These are phyloP conservation scores for Suillus occidentalis DNA, from an alignment of 768 basidiomycete genomes.

Conservation along the genomic window DNA sequence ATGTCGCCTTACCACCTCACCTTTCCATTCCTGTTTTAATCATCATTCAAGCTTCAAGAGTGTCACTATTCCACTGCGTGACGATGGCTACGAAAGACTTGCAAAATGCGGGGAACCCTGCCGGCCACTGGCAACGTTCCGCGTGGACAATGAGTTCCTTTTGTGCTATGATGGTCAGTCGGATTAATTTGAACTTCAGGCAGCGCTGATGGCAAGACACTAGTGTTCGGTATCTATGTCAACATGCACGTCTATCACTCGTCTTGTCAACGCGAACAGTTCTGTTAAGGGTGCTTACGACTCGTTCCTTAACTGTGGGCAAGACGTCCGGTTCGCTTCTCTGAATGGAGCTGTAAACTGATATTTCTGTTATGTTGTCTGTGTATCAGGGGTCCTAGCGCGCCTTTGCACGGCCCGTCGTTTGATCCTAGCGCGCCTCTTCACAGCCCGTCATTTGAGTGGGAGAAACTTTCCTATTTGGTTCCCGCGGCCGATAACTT, in stretches of 20 bases:
- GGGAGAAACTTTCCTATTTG: no score
- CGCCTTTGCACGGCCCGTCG: no score
- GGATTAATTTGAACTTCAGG: not conserved
- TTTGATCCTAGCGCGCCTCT: no score
- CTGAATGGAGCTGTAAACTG: no score
- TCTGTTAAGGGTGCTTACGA: no score
- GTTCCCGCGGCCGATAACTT: no score
- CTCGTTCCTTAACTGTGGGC: no score
- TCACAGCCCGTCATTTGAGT: no score
- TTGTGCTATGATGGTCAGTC: slow-evolving; percentile 82
- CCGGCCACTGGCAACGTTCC: slow-evolving; percentile 87
- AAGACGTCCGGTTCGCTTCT: no score
- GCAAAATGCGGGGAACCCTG: slow-evolving; percentile 81
- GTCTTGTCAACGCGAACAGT: no score
- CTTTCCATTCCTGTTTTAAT: not conserved
- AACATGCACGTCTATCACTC: slow-evolving; percentile 68
- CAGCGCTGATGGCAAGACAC: slow-evolving; percentile 9
- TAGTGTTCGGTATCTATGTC: slow-evolving; percentile 91
- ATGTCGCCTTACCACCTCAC: slow-evolving; percentile 27
- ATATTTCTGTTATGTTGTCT: no score
- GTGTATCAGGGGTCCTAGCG: no score
- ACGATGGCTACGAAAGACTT: slow-evolving; percentile 67
- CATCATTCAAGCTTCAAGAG: slow-evolving; percentile 65
- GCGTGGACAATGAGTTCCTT: slow-evolving; percentile 85
- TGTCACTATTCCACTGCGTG: slow-evolving; percentile 84